Base-by-base conservation (phyloP, 2,329 filamentous ascomycete genomes). In the Fonsecaea pedrosoi region DNA sequence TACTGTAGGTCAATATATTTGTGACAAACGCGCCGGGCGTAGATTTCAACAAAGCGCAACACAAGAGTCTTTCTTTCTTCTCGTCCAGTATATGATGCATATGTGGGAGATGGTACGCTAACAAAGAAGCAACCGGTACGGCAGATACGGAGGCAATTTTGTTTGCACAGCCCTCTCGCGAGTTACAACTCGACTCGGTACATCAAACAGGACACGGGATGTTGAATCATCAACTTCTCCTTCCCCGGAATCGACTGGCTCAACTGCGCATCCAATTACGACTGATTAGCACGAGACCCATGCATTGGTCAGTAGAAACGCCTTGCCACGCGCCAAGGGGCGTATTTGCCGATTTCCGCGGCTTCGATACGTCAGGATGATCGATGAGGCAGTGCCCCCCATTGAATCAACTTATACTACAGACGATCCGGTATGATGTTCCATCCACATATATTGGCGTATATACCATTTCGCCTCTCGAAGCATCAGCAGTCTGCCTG, bases 351-450 rank as follows among this genome's bases (percentile, higher is more conserved):
- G 15, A n/a, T 12, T 34, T 25, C 25, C 25, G 25, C 25, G 25
- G 25, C 25, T 25, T 25, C 8, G 12, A 48, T 50, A 60, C 57
- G 57, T 45, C 57, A 18, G 25, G 37, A 59, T 37, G 57, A 48
- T 4, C 10, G 40, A n/a, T 15, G 57, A 48, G 57, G 57, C 57
- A 50, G 57, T 60, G 57, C 57, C 57, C 32, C 25, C 25, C 25
- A 25, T 25, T 25, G 9, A 37, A 12, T 18, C 12, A 18, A 8
- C 45, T 21, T 50, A 25, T 25, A 50, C 45, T 50, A 25, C 13
- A 25, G 12, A 21, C 21, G 45, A 50, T 50, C n/a, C 45, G 45
- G 45, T 25, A 50, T 10, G 8, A 25, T 21, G n/a, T 25, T 25
- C 42, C 45, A 12, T 25, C 18, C 45, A 50, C 18, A 25, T 9